Conservation (phyloP, 1,284 basidiomycete genomes). For the Wallemia hederae region DNA sequence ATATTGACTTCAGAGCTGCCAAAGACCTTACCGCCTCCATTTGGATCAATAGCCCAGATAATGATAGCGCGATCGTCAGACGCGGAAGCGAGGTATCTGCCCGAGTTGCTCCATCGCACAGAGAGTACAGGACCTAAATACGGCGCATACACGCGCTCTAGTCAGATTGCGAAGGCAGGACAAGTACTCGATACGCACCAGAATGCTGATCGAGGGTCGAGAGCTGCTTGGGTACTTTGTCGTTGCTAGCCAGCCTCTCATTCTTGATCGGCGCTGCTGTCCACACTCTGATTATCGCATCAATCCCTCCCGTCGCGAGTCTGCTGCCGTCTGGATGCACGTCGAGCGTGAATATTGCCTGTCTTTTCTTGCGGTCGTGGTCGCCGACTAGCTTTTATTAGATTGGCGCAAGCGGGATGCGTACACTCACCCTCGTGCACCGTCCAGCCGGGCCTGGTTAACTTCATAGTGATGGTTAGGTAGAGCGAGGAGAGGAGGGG, state of each 20-base stretch:
- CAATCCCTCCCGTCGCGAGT: conserved; percentile 75
- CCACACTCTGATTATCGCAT: conserved; percentile 82
- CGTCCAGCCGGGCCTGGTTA: neutral
- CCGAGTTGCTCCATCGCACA: conserved; percentile 86
- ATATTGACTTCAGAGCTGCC: conserved; percentile 76
- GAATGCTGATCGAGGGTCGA: conserved; percentile 82
- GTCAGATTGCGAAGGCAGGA: neutral
- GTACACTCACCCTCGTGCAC: neutral
- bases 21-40: conserved; percentile 56
- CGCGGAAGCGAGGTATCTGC: conserved; percentile 76
- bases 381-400: conserved; percentile 6
- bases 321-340: conserved; percentile 88
- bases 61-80: conserved; percentile 86
- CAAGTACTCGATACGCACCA: conserved; percentile 18
- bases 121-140: conserved; percentile 47
- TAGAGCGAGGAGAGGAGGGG: too few relatives aligned
- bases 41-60: conserved; percentile 91
- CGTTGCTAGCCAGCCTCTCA: conserved; percentile 34
- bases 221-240: conserved; percentile 51
- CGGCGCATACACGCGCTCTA: too few relatives aligned
- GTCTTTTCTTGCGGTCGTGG: conserved; percentile 29
- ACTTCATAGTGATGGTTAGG: neutral
- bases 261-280: conserved; percentile 73
- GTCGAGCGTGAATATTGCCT: conserved; percentile 70
- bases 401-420: neutral